These are phyloP conservation scores for Erysimum pusillum DNA, from an alignment of 441 rosid species.

Conservation along the genomic window DNA sequence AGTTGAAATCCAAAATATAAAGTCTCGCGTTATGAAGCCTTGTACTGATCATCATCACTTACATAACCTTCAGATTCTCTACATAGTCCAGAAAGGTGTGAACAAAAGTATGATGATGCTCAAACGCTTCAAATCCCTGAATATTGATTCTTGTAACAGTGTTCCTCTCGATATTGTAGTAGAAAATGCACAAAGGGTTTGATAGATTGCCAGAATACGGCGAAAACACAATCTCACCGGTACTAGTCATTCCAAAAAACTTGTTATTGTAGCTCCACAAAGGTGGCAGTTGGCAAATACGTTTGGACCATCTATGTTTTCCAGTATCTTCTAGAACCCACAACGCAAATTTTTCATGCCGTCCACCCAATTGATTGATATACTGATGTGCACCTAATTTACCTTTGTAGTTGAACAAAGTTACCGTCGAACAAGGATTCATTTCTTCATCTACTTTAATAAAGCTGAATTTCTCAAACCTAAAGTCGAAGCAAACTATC, in stretches of 20 bases:
- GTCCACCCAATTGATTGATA: no score
- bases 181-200: background rate
- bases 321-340: background rate
- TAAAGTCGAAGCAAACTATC: conserved; percentile 18
- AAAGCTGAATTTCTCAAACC: background rate
- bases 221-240: conserved; percentile 16
- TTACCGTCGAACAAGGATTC: no score
- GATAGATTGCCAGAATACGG: background rate
- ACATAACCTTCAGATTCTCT: no score
- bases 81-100: no score
- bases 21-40: background rate
- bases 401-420: conserved; percentile 13
- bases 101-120: no score
- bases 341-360: background rate
- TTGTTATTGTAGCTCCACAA: no score
- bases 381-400: background rate
- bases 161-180: background rate
- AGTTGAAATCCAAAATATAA: background rate
- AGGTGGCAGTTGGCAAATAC: no score
- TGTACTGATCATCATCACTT: background rate
- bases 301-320: background rate
- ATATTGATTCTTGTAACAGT: background rate
- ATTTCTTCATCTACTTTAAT: background rate
- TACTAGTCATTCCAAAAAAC: background rate
- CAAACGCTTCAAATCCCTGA: background rate